Conservation (phyloP, 345 rosid genomes). For the rapeseed (Brassica napus) region Da-Ae NC_063439.1:5883001-5883500, state of each 20-base stretch:
- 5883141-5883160: slow-evolving; percentile 73
- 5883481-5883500: slow-evolving; percentile 11
- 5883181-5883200: slow-evolving; percentile 82
- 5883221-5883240: slow-evolving; percentile 32
- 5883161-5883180: slow-evolving; percentile 67
- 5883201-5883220: slow-evolving; percentile 71
- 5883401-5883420: slow-evolving; percentile 21
- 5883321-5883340: slow-evolving; percentile 59
- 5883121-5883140: slow-evolving; percentile 21
- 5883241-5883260: slow-evolving; percentile 52
- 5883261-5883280: slow-evolving; percentile 67
- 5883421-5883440: slow-evolving; percentile 29
- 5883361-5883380: neutral
- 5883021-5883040: neutral
- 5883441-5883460: slow-evolving; percentile 23
- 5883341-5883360: slow-evolving; percentile 4
- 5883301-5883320: slow-evolving; percentile 76
- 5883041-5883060: neutral
- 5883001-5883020: slow-evolving; percentile 40
- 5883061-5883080: slow-evolving; percentile 48
- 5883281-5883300: slow-evolving; percentile 71
- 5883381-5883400: neutral
- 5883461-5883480: slow-evolving; percentile 11
- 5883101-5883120: slow-evolving; percentile 40
- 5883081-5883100: slow-evolving; percentile 60